Base-by-base conservation (phyloP, 306 rosid genomes). In the Dicorynia guianensis region DNA sequence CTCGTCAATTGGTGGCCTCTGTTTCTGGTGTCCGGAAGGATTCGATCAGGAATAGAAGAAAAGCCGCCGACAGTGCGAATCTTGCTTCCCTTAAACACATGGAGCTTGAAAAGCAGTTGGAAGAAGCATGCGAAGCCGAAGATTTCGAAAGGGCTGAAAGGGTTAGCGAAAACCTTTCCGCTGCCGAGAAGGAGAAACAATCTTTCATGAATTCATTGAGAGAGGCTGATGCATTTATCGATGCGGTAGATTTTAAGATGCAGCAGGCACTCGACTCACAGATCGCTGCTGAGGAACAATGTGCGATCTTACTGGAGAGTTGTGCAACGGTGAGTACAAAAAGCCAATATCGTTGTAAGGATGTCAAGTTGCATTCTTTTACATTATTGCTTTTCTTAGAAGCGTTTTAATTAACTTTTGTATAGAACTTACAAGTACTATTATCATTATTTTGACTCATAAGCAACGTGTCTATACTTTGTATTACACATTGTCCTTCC, bases 91-190 rank as follows among this genome's bases (percentile, higher is more conserved):
- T 67, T 53, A 76, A 74, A 38, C 65, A 83, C 70, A 55, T 69
- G 43, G 72, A 85, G 34, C 90, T 92, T 35, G 97, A 92, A 72
- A 86, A 56, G 79, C 88, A 87, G 70, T 87, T 92, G 81, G 89
- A 92, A 83, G 89, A 85, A 81, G 96, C 93, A 34, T 83, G 90
- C 54, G 96, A 89, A 76, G 92, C 93, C 11, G 97, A 92, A 76
- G 96, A 92, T 71, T 92, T 92, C 48, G 96, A 92, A 72, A 83
- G 71, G 5, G 97, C 97, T 0, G 90, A 92, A 55, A 79, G 82
- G 82, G 83, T 92, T 54, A 92, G 93, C 69, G 81, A 92, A 69
- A 58, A 54, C 53, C 85, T 92, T 19, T 93, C 88, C 42, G 85
- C 87, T 63, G 89, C 88, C 33, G 92, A 92, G 60, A 79, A 67